Percentiles rank a stretch among this genome's conserved stretches.
phyloP scores from a whole-genome alignment of 768 basidiomycete genomes.

The Lactarius psammicola region DNA sequence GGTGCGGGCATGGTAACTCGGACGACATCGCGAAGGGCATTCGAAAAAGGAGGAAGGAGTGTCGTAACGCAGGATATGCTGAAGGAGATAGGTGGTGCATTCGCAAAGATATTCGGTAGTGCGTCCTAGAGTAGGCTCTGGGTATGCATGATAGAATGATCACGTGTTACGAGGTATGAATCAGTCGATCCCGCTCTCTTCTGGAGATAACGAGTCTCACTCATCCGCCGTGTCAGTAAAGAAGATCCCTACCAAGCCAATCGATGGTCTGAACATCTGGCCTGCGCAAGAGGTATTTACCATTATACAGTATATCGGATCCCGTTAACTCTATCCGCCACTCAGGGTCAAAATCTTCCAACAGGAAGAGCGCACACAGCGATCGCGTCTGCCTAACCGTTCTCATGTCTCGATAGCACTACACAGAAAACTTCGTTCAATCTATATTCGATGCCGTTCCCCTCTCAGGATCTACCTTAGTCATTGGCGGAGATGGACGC shows the following conservation, averaged over 20 bases:
- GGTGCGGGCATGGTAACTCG: conserved; percentile 90
- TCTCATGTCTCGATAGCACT: conserved; percentile 53
- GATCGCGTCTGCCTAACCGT: conserved; percentile 21
- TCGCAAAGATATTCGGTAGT: conserved; percentile 68
- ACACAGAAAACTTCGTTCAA: conserved; percentile 98
- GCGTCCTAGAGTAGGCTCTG: conserved; percentile 43
- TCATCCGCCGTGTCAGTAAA: conserved; percentile 49
- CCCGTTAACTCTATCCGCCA: conserved; percentile 20
- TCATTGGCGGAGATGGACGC: conserved; percentile 96
- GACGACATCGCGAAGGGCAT: conserved; percentile 74
- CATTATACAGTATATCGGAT: background rate
- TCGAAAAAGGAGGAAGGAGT: conserved; percentile 68
- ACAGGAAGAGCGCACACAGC: conserved; percentile 64
- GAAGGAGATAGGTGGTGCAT: conserved; percentile 57
- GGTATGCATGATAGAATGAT: conserved; percentile 13
- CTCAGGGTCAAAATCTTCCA: conserved; percentile 96
- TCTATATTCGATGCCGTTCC: conserved; percentile 90
- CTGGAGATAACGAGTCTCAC: conserved; percentile 9
- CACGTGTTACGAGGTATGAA: conserved; percentile 23
- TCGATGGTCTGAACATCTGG: conserved; percentile 96
- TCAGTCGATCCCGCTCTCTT: conserved; percentile 1
- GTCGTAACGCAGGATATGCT: conserved; percentile 61
- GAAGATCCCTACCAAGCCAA: conserved; percentile 83
- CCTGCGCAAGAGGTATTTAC: conserved; percentile 81
- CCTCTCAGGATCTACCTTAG: conserved; percentile 75